Conservation (phyloP, 2,329 filamentous ascomycete genomes). For the Chaetomiaceae sp. region DNA sequence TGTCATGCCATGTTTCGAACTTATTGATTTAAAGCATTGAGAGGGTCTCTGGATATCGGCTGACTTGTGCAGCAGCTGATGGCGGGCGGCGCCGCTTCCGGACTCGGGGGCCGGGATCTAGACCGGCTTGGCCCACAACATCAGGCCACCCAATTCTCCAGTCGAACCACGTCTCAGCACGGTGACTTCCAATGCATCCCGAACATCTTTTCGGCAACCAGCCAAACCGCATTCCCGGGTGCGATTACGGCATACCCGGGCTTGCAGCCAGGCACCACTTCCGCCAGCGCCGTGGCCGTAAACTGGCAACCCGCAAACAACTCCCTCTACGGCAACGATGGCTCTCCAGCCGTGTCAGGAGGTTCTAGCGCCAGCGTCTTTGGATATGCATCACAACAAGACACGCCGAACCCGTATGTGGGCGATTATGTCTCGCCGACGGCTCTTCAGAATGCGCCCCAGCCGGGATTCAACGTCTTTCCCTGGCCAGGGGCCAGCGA, state of each 20-base stretch:
- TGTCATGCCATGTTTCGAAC: too few species aligned
- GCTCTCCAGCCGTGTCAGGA: slow-evolving; percentile 10
- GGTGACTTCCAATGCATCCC: not conserved
- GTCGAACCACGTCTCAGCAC: slow-evolving; percentile 1
- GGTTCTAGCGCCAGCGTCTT: slow-evolving; percentile 1
- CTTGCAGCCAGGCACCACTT: not conserved
- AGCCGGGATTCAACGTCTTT: not conserved
- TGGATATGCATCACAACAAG: slow-evolving; percentile 8
- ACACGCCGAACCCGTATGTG: slow-evolving; percentile 3
- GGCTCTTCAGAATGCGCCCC: not conserved
- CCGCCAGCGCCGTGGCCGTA: not conserved
- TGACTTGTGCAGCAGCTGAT: slow-evolving; percentile 16
- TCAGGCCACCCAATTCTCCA: slow-evolving; percentile 7
- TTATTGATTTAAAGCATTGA: too few species aligned
- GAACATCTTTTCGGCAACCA: not conserved
- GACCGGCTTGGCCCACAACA: slow-evolving; percentile 9
- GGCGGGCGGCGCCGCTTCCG: not conserved
- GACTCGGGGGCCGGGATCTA: slow-evolving; percentile 1
- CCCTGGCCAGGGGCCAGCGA: not conserved
- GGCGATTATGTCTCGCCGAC: slow-evolving; percentile 11
- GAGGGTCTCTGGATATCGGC: not conserved
- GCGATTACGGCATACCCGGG: not conserved
- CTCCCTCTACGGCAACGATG: slow-evolving; percentile 4
- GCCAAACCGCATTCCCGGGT: slow-evolving; percentile 2
- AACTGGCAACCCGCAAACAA: not conserved